Evolutionary conservation across 805 yeast genomes (phyloP), one percentile per base, ranked within the genome.

Genomic region (Teunomyces lycoperdinae): DNA sequence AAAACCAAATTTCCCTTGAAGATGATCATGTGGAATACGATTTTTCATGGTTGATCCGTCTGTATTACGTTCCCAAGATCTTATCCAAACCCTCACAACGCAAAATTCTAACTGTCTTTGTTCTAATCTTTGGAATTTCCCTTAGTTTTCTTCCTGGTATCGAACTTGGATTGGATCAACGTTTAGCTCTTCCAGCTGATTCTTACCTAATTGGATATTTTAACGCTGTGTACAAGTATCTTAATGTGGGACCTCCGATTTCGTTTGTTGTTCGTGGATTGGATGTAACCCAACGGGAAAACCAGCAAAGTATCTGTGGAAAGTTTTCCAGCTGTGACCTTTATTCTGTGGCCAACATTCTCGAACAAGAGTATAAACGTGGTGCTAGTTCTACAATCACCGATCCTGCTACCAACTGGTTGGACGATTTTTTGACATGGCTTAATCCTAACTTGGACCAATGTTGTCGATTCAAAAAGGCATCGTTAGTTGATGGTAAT

Each of bases 171-270:
- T 76, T 94, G 17, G 98, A 92, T 61, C 98, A 92, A 66, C 76
- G 96, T 46, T 71, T 85, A 36, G 98, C 97, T 0, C 77, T 92
- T 10, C 98, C 98, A 0, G 67, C 75, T 2, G 90, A 79, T 46
- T 91, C 97, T 0, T 89, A 90, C 58, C 66, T 94, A 59, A 83
- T 90, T 33, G 78, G 81, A 45, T 94, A 92, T 64, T 92, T 88
- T 68, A 72, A 84, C 54, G 89, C 91, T 46, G 73, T 90, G 3
- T 87, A 85, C 61, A 66, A 75, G 1, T 87, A 83, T 60, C 72
- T 92, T 50, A 84, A 85, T 50, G 87, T 87, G 6, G 99, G 98
- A 0, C 96, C 99, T 0, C 99, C 99, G 0, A 77, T 88, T 0
- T 94, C 87, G 60, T 86, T 90, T 64, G 89, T 94, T 20, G 81